phyloP scores from a whole-genome alignment of 2,329 filamentous ascomycete species.

The Fusarium torulosum region DNA sequence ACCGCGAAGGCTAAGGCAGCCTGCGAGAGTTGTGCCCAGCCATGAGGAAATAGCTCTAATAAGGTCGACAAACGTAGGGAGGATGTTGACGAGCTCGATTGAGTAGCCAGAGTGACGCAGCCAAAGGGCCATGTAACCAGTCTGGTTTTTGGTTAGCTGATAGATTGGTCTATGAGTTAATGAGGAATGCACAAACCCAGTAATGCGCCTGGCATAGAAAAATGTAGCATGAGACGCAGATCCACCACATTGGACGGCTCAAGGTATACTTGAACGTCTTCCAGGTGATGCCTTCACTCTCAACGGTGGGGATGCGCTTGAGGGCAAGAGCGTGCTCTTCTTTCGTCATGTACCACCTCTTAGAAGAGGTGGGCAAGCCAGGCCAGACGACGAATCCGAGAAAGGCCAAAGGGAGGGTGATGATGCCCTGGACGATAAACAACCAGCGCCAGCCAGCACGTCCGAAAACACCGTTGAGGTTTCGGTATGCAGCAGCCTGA shows the following conservation, averaged over 20 bases:
- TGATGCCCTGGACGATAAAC: slow-evolving; percentile 5
- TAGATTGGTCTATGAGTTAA: rapidly evolving
- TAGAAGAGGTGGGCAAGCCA: background rate
- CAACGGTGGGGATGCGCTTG: background rate
- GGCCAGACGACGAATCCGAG: slow-evolving; percentile 7
- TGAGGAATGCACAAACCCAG: background rate
- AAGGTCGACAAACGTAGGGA: slow-evolving; percentile 2
- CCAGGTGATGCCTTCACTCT: background rate
- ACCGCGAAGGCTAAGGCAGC: slow-evolving; percentile 6
- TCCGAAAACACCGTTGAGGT: slow-evolving; percentile 1
- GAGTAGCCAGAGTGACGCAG: background rate
- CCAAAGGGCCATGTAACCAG: slow-evolving; percentile 14
- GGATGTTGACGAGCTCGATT: slow-evolving; percentile 3
- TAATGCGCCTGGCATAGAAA: background rate
- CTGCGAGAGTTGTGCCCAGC: slow-evolving; percentile 3
- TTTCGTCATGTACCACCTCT: slow-evolving; percentile 5
- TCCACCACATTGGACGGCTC: slow-evolving; percentile 13
- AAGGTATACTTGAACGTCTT: slow-evolving; percentile 4
- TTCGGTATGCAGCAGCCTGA: slow-evolving; percentile 8
- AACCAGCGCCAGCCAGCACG: slow-evolving; percentile 17
- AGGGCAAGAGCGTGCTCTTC: background rate
- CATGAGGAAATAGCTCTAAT: background rate
- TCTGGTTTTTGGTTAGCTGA: background rate
- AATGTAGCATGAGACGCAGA: slow-evolving; percentile 4
- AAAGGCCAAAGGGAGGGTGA: background rate